Percentiles rank a stretch among this genome's conserved stretches.
These are phyloP conservation scores for Cystobasidium tubakii DNA, from an alignment of 768 basidiomycete species.

Conservation along the genomic window DNA sequence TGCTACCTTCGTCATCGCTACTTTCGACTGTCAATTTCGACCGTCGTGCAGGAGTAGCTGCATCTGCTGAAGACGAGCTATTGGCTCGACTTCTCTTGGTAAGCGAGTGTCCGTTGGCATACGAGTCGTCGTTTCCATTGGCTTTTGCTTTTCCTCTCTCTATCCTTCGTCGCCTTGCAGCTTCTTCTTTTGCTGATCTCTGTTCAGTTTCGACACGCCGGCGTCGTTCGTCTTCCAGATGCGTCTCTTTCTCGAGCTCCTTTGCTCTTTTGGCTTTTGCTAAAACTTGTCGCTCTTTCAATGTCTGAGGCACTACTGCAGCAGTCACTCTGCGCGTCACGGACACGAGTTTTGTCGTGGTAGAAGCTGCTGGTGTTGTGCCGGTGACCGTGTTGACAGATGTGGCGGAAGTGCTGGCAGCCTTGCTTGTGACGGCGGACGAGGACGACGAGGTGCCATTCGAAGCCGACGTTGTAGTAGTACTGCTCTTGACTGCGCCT, in stretches of 20 bases:
- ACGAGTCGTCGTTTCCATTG: not conserved
- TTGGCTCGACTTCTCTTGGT: not conserved
- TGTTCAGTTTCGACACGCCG: not conserved
- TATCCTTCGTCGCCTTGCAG: not conserved
- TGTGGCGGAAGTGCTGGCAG: conserved; percentile 3
- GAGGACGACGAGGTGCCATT: not conserved
- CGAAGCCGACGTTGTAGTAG: not conserved
- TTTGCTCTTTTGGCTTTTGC: conserved; percentile 8
- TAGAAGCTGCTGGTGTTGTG: not conserved
- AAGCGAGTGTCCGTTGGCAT: not conserved
- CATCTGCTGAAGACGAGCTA: not conserved
- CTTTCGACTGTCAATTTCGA: conserved; percentile 7
- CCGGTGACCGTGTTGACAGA: not conserved
- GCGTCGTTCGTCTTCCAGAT: not conserved
- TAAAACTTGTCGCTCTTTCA: conserved; percentile 19
- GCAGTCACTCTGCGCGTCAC: conserved; percentile 9
- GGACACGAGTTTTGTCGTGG: conserved; percentile 5
- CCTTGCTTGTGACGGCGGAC: not conserved
- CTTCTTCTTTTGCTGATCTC: conserved; percentile 12
- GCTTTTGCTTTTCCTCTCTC: conserved; percentile 7
- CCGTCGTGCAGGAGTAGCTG: not conserved
- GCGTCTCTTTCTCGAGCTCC: not conserved
- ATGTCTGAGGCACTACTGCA: not conserved
- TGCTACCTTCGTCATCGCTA: conserved; percentile 1
- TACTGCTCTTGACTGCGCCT: conserved; percentile 15